phyloP scores from a whole-genome alignment of 257 asterid genomes.

The Cordia subcordata region DNA sequence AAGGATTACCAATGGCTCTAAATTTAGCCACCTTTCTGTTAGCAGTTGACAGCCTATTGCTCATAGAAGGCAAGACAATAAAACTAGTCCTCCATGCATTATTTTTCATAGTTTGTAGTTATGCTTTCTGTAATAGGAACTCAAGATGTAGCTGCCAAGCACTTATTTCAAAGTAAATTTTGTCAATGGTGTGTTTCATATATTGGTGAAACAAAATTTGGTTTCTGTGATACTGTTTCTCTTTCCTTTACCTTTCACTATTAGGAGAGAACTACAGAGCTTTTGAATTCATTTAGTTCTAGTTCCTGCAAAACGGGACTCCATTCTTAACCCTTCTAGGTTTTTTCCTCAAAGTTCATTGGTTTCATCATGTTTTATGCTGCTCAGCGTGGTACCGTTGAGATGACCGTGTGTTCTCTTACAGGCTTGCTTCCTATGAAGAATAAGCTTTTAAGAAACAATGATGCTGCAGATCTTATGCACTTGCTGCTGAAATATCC shows the following conservation, averaged over 20 bases:
- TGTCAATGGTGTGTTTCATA: neutral
- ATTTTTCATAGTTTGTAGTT: neutral
- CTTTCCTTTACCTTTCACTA: neutral
- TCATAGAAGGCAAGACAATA: conserved; percentile 51
- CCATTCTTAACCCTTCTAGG: too few relatives aligned
- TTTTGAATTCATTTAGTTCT: too few relatives aligned
- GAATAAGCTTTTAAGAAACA: conserved; percentile 37
- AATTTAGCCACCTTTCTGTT: conserved; percentile 64
- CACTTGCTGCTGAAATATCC: conserved; percentile 73
- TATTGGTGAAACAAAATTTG: neutral
- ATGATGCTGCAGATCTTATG: conserved; percentile 38
- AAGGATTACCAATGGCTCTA: conserved; percentile 32
- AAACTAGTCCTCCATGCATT: conserved; percentile 1
- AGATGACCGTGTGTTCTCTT: neutral
- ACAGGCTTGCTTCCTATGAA: conserved; percentile 48
- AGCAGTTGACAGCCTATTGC: conserved; percentile 66
- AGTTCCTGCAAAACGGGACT: too few relatives aligned
- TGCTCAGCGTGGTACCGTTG: neutral
- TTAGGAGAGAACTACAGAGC: too few relatives aligned
- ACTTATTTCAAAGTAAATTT: neutral
- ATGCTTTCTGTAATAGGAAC: conserved; percentile 1
- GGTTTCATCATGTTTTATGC: neutral
- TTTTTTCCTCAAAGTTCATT: neutral
- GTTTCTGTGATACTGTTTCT: too few relatives aligned
- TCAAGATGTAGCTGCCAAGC: neutral